These are phyloP conservation scores for Phytophthora pluvialis DNA, from an alignment of 352 stramenopile genomes.

Conservation along the genomic window DNA sequence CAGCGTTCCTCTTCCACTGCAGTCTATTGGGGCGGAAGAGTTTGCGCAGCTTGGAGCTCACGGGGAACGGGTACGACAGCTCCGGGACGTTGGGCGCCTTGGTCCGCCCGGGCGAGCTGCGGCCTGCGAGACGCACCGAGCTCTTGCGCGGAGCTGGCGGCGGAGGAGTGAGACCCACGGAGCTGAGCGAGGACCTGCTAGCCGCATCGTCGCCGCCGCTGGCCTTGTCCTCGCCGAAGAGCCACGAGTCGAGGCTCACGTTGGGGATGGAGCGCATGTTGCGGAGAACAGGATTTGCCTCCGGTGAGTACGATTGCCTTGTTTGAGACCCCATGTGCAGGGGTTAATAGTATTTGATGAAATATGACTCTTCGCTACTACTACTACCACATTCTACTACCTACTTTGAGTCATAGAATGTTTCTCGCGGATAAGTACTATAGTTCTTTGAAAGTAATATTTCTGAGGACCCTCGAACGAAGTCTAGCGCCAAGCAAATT, in stretches of 20 bases:
- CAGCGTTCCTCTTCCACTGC: conserved; percentile 51
- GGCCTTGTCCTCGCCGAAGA: conserved; percentile 77
- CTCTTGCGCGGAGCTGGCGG: background rate
- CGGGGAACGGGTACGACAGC: conserved; percentile 61
- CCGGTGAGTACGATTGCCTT: too few species aligned
- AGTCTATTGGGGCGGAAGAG: conserved; percentile 71
- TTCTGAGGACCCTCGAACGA: too few species aligned
- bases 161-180: background rate
- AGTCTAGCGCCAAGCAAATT: too few species aligned
- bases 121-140: conserved; percentile 21
- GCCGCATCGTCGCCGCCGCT: background rate
- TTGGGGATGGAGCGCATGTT: conserved; percentile 60
- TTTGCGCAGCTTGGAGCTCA: conserved; percentile 79
- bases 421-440: too few species aligned
- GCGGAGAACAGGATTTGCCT: background rate
- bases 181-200: background rate
- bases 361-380: too few species aligned
- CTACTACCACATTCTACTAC: too few species aligned
- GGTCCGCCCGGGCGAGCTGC: conserved; percentile 2
- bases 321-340: too few species aligned
- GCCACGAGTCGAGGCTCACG: conserved; percentile 81
- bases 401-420: too few species aligned
- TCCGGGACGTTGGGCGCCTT: conserved; percentile 8
- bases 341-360: too few species aligned
- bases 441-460: too few species aligned